Conservation (phyloP, 1,284 basidiomycete species). For the Trichosporon faecale region DNA sequence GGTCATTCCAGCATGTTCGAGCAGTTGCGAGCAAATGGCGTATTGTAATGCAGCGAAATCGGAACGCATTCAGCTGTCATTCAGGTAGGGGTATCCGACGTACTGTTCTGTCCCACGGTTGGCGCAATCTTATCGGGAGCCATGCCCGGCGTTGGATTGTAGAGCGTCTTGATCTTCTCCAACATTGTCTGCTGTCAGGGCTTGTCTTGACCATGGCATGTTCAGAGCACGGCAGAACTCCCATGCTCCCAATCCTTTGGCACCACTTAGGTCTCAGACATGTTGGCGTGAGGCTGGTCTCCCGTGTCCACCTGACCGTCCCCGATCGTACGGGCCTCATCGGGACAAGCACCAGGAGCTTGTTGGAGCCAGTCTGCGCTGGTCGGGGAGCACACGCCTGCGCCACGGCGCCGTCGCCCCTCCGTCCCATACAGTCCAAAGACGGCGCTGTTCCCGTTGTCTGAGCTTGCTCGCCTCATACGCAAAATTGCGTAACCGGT, state of each 20-base stretch:
- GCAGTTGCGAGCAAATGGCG: background rate
- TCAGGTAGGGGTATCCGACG: conserved; percentile 31
- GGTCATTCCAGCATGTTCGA: background rate
- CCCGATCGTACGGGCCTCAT: background rate
- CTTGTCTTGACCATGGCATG: too few species aligned
- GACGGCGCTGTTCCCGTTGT: background rate
- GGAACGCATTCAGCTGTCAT: background rate
- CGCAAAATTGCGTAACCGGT: background rate
- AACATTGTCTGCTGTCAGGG: conserved; percentile 65
- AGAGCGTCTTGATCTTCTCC: conserved; percentile 87
- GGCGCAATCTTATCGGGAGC: conserved; percentile 85
- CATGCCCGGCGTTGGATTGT: conserved; percentile 77
- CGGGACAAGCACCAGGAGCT: background rate
- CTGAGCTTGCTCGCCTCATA: background rate
- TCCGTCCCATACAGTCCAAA: background rate
- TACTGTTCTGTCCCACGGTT: conserved; percentile 92
- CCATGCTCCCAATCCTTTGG: background rate
- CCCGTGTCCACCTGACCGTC: background rate
- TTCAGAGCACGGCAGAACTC: background rate
- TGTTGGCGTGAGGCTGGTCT: background rate
- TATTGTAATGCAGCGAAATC: background rate
- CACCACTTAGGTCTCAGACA: background rate
- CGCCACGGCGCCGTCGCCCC: background rate
- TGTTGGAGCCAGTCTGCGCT: background rate
- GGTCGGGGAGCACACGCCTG: background rate